Conservation (phyloP, 768 basidiomycete genomes). For the Leccinum longicurvipes region DNA sequence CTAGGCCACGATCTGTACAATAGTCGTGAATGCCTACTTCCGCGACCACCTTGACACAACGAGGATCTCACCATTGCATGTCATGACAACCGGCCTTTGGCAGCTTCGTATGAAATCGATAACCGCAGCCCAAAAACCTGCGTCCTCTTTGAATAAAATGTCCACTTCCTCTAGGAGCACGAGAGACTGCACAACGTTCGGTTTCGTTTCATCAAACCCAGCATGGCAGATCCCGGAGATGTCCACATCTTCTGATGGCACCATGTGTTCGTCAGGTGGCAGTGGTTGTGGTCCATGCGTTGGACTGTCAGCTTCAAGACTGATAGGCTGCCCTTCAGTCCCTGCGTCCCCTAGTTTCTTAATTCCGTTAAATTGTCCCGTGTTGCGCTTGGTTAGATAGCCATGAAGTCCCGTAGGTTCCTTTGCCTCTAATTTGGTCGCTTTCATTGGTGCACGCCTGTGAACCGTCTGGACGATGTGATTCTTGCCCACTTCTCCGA, state of each 20-base stretch:
- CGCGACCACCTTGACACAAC: constrained; percentile 9
- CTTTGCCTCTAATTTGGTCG: constrained; percentile 5
- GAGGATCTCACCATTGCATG: constrained; percentile 77
- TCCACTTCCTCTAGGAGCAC: constrained; percentile 96
- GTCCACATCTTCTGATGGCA: neutral
- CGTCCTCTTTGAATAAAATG: constrained; percentile 84
- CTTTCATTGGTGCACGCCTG: constrained; percentile 4
- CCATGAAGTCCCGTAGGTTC: constrained; percentile 12
- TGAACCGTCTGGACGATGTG: constrained; percentile 61
- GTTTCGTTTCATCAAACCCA: constrained; percentile 14
- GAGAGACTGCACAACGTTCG: constrained; percentile 69
- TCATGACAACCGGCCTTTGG: constrained; percentile 86
- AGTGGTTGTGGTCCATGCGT: neutral
- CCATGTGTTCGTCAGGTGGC: constrained; percentile 4
- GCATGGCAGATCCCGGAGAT: neutral
- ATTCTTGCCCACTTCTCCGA: constrained; percentile 93
- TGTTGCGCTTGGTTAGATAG: constrained; percentile 15
- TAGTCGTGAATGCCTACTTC: constrained; percentile 8
- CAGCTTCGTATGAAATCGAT: constrained; percentile 79
- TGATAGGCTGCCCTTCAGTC: constrained; percentile 20
- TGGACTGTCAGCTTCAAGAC: constrained; percentile 13
- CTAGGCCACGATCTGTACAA: constrained; percentile 59
- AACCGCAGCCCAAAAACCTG: constrained; percentile 82
- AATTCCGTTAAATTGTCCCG: neutral
- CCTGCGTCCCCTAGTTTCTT: constrained; percentile 8